phyloP scores from a whole-genome alignment of 495 filamentous ascomycete species.

The Podospora pseudopauciseta region DNA sequence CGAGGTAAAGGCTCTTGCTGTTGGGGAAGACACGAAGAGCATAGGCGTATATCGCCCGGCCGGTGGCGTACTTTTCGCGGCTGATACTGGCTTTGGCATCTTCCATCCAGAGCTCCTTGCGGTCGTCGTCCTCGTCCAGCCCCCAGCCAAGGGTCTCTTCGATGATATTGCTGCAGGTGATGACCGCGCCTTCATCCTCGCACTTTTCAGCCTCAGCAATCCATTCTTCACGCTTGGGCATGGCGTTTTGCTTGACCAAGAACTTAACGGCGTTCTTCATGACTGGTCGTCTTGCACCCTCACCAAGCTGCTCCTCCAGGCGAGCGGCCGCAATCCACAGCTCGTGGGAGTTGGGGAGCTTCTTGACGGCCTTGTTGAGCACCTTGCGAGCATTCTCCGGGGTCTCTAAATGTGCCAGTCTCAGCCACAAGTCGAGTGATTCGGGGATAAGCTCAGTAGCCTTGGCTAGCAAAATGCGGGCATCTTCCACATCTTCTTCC shows the following conservation, averaged over 20 bases:
- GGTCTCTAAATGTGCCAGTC: constrained; percentile 81
- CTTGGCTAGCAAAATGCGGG: constrained; percentile 80
- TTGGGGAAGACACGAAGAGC: constrained; percentile 82
- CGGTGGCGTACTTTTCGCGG: constrained; percentile 79
- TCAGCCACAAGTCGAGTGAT: constrained; percentile 92
- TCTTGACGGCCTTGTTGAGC: constrained; percentile 90
- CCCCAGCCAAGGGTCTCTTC: constrained; percentile 89
- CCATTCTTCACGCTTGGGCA: constrained; percentile 97
- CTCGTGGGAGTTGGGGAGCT: constrained; percentile 84
- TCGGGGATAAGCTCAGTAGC: constrained; percentile 91
- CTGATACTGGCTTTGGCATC: constrained; percentile 77
- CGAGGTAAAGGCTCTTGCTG: constrained; percentile 78
- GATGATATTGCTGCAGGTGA: constrained; percentile 85
- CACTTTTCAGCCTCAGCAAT: constrained; percentile 91
- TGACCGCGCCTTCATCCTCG: constrained; percentile 83
- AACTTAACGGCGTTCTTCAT: constrained; percentile 92
- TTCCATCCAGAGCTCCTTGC: constrained; percentile 91
- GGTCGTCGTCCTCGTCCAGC: constrained; percentile 93
- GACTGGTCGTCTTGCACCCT: constrained; percentile 68
- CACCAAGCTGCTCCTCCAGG: constrained; percentile 85
- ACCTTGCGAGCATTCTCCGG: constrained; percentile 90
- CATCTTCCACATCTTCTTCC: constrained; percentile 84
- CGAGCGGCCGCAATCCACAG: constrained; percentile 95
- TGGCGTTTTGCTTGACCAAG: constrained; percentile 86
- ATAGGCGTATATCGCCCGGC: constrained; percentile 89